A percentile compares a stretch with the other conserved stretches of the same genome.
Conservation (phyloP, 2,329 filamentous ascomycete genomes). For the Thelonectria rubi region DNA sequence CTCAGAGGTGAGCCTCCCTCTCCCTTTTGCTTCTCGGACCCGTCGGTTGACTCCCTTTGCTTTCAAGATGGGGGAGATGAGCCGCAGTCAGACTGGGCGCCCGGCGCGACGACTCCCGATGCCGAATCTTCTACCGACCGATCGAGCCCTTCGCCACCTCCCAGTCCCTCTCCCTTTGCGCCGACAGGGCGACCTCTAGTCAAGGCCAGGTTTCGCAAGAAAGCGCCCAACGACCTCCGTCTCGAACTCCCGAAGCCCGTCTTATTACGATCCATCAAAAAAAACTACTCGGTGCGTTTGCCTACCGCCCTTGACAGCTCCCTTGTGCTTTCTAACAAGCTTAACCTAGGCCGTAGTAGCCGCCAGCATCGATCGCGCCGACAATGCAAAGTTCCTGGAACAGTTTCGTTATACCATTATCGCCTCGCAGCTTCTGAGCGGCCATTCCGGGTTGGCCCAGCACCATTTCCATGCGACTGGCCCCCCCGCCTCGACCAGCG, state of each 20-base stretch:
- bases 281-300: constrained; percentile 61
- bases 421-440: constrained; percentile 86
- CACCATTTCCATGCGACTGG: constrained; percentile 38
- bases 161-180: constrained; percentile 62
- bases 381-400: constrained; percentile 87
- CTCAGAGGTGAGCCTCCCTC: constrained; percentile 73
- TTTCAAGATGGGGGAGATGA: constrained; percentile 58
- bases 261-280: constrained; percentile 56
- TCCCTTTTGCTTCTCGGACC: neutral
- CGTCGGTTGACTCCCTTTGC: constrained; percentile 1
- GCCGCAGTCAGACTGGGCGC: constrained; percentile 57
- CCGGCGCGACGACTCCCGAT: constrained; percentile 50
- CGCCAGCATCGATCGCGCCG: constrained; percentile 76
- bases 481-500: constrained; percentile 18
- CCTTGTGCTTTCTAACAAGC: constrained; percentile 18
- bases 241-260: constrained; percentile 51
- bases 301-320: neutral
- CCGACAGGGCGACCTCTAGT: constrained; percentile 65
- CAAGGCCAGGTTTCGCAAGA: constrained; percentile 61
- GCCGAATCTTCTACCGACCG: constrained; percentile 43
- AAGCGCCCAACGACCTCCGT: constrained; percentile 54
- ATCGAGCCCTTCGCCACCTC: constrained; percentile 57
- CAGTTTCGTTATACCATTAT: constrained; percentile 94
- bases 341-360: constrained; percentile 70
- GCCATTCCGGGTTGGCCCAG: constrained; percentile 63